These are phyloP conservation scores for Centaurea solstitialis DNA, from an alignment of 129 eudicot species.

Conservation along the genomic window DNA sequence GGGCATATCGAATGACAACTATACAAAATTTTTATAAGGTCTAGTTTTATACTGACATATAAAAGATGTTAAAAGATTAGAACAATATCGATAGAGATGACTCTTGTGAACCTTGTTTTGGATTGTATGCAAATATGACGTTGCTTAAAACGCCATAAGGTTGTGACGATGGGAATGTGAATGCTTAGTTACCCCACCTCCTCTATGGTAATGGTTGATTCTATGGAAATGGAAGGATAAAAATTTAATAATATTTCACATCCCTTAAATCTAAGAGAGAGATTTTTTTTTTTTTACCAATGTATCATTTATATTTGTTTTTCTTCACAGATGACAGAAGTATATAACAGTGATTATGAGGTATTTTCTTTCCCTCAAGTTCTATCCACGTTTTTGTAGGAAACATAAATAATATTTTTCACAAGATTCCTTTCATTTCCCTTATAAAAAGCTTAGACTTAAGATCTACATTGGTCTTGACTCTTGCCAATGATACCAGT, in stretches of 20 bases:
- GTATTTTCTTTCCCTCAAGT: not conserved
- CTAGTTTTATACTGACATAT: not conserved
- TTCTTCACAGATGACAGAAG: too few relatives aligned
- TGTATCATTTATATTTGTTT: too few relatives aligned
- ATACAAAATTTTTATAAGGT: not conserved
- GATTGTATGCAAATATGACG: not conserved
- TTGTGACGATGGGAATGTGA: not conserved
- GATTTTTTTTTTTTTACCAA: too few relatives aligned
- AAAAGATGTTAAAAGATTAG: too few relatives aligned
- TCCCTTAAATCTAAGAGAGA: too few relatives aligned
- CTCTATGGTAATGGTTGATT: too few relatives aligned
- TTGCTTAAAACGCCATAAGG: not conserved
- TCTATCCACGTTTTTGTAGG: not conserved
- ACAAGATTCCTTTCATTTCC: not conserved
- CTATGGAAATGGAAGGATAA: too few relatives aligned
- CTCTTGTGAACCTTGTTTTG: not conserved
- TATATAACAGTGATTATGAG: too few relatives aligned
- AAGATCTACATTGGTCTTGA: too few relatives aligned
- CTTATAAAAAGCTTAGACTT: not conserved
- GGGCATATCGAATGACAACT: not conserved
- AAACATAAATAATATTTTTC: not conserved
- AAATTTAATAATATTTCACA: too few relatives aligned
- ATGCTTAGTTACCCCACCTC: not conserved
- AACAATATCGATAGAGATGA: too few relatives aligned
- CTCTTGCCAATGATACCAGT: too few relatives aligned